phyloP scores from a whole-genome alignment of 1,284 basidiomycete species.

The Puccinia horiana region DNA sequence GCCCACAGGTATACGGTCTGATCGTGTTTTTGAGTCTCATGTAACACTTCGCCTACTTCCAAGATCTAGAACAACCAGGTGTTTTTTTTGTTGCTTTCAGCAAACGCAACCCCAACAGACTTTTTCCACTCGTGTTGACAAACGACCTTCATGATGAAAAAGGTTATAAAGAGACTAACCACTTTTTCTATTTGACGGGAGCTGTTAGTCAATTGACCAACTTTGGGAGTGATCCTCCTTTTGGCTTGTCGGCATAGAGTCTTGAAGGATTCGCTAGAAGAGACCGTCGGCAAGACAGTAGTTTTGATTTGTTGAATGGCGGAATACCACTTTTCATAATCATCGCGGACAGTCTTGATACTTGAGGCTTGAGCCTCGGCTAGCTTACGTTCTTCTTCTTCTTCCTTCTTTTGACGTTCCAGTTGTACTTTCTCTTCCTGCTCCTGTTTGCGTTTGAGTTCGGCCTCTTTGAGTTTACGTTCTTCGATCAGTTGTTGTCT shows the following conservation, averaged over 20 bases:
- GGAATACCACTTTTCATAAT: slow-evolving; percentile 36
- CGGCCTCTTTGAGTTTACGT: slow-evolving; percentile 14
- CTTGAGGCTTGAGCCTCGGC: neutral
- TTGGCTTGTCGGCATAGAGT: slow-evolving; percentile 66
- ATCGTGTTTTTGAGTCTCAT: slow-evolving; percentile 56
- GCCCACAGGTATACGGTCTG: slow-evolving; percentile 70
- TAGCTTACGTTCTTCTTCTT: slow-evolving; percentile 24
- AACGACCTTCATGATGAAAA: slow-evolving; percentile 58
- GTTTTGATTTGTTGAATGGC: slow-evolving; percentile 64
- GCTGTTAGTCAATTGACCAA: slow-evolving; percentile 89
- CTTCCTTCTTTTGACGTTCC: slow-evolving; percentile 28
- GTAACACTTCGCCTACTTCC: slow-evolving; percentile 26
- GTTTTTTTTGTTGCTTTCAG: neutral
- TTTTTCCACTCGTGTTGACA: slow-evolving; percentile 53
- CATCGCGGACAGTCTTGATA: slow-evolving; percentile 6
- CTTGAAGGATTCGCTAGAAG: slow-evolving; percentile 65
- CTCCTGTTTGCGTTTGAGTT: neutral
- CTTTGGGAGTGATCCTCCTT: slow-evolving; percentile 81
- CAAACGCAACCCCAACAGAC: slow-evolving; percentile 50
- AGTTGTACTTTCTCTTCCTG: slow-evolving; percentile 23
- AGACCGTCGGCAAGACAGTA: slow-evolving; percentile 73
- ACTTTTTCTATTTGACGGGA: slow-evolving; percentile 69
- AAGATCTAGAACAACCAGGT: slow-evolving; percentile 29
- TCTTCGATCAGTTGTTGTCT: slow-evolving; percentile 35
- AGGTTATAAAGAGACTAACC: slow-evolving; percentile 63